A percentile compares a stretch with the other conserved stretches of the same genome.
Evolutionary conservation across 2,329 filamentous ascomycete species (phyloP).

Genomic region (Diaporthe amygdali): DNA sequence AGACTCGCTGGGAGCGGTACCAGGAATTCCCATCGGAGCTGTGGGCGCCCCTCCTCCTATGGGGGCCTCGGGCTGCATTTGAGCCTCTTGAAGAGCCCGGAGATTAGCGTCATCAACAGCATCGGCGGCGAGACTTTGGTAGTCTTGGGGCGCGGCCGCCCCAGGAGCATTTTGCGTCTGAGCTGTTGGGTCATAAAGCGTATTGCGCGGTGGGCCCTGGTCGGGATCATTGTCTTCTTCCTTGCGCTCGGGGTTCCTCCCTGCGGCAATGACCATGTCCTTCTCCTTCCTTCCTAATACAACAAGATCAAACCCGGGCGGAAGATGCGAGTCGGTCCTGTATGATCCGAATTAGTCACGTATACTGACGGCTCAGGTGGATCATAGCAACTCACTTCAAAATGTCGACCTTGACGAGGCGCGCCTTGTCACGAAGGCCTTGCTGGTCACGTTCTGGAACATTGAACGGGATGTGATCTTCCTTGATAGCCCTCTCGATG

Average conservation of each 20-base stretch:
- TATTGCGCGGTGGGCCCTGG: conserved; percentile 44
- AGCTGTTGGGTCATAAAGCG: conserved; percentile 25
- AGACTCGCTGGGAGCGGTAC: conserved; percentile 10
- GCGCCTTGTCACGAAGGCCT: conserved; percentile 63
- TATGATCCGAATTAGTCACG: background rate
- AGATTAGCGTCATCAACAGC: conserved; percentile 13
- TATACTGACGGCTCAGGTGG: background rate
- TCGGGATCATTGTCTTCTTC: conserved; percentile 51
- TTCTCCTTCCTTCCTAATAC: conserved; percentile 56
- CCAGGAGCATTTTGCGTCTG: background rate
- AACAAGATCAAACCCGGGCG: conserved; percentile 55
- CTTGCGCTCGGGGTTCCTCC: conserved; percentile 55
- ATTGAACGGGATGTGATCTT: conserved; percentile 43
- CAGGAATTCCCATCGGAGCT: conserved; percentile 12
- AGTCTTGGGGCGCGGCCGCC: background rate
- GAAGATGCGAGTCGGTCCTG: conserved; percentile 48
- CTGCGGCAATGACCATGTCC: conserved; percentile 41
- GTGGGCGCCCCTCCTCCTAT: conserved; percentile 10
- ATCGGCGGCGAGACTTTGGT: background rate
- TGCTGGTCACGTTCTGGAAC: conserved; percentile 54
- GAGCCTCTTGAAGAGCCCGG: conserved; percentile 22
- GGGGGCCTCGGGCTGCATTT: conserved; percentile 20
- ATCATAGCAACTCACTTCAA: conserved; percentile 42
- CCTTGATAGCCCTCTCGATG: conserved; percentile 38
- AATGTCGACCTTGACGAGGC: conserved; percentile 59